These are phyloP conservation scores for Gaultheria prostrata DNA, from an alignment of 148 eudicot genomes.

Conservation along the genomic window DNA sequence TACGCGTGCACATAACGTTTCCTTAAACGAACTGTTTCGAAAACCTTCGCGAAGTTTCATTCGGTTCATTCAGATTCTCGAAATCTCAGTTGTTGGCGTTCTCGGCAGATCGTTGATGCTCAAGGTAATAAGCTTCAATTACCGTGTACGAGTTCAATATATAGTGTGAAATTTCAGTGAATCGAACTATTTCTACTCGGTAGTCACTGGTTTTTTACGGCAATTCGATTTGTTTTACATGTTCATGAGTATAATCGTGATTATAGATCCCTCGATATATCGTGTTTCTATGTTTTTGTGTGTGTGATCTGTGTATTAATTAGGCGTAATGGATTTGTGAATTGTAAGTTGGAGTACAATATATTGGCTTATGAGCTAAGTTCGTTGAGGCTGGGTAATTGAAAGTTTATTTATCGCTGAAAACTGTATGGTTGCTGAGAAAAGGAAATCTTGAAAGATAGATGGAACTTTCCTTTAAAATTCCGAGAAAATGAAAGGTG, in stretches of 20 bases:
- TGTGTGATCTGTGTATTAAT: not conserved
- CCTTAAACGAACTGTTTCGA: not conserved
- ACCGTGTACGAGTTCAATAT: not conserved
- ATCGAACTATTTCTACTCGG: not conserved
- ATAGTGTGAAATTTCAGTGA: not conserved
- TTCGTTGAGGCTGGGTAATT: not conserved
- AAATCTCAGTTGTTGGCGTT: not conserved
- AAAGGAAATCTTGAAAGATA: not conserved
- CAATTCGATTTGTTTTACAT: not conserved
- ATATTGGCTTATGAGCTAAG: slow-evolving; percentile 4
- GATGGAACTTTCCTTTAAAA: not conserved
- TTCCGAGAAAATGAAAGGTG: not conserved
- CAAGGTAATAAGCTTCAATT: slow-evolving; percentile 10
- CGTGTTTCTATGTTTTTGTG: not conserved
- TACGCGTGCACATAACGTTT: not conserved
- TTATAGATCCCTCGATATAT: not conserved
- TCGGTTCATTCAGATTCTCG: not conserved
- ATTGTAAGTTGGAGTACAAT: slow-evolving; percentile 3
- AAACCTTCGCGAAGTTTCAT: slow-evolving; percentile 11
- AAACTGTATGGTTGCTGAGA: slow-evolving; percentile 7
- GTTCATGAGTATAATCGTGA: not conserved
- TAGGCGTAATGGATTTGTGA: not conserved
- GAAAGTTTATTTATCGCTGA: not conserved
- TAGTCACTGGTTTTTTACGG: not conserved
- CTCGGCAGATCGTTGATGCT: not conserved